These are phyloP conservation scores for Exophiala xenobiotica DNA, from an alignment of 2,329 filamentous ascomycete species.

Conservation along the genomic window DNA sequence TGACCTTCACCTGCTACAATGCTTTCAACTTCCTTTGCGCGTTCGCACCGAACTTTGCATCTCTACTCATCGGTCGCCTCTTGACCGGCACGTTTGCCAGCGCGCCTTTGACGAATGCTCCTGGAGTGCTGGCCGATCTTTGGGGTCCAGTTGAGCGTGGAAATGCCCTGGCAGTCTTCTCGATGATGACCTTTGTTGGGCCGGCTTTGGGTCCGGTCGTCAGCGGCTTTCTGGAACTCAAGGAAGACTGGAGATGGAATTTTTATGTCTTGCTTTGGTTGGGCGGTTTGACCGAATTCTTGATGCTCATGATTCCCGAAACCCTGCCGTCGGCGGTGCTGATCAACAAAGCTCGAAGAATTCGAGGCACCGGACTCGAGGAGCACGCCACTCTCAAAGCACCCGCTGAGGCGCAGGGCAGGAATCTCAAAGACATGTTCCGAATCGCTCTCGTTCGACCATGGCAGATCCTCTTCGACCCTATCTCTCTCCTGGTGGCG, in stretches of 20 bases:
- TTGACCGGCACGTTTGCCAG: conserved; percentile 57
- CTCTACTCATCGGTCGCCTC: conserved; percentile 56
- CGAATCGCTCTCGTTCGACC: conserved; percentile 53
- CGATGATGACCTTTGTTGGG: conserved; percentile 55
- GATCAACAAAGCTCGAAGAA: conserved; percentile 53
- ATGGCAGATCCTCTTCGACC: conserved; percentile 50
- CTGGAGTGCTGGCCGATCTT: conserved; percentile 55
- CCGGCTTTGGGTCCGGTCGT: conserved; percentile 57
- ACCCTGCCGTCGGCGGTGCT: conserved; percentile 55
- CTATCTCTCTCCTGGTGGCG: conserved; percentile 50
- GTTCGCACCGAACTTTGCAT: conserved; percentile 55
- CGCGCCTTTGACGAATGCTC: conserved; percentile 44
- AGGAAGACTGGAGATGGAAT: conserved; percentile 48
- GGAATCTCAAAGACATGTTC: conserved; percentile 47
- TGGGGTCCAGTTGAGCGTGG: conserved; percentile 55
- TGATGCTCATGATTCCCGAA: conserved; percentile 61
- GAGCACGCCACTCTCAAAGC: conserved; percentile 56
- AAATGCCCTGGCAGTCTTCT: conserved; percentile 56
- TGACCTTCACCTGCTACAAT: conserved; percentile 40
- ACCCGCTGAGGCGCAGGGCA: conserved; percentile 49
- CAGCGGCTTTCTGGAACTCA: conserved; percentile 58
- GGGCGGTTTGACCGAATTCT: conserved; percentile 35
- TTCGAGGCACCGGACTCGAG: conserved; percentile 49
- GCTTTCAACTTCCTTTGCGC: conserved; percentile 56
- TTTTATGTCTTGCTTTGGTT: conserved; percentile 48